Evolutionary conservation across 73 alveolate species (phyloP).

Genomic region (Durusdinium trenchii): DNA sequence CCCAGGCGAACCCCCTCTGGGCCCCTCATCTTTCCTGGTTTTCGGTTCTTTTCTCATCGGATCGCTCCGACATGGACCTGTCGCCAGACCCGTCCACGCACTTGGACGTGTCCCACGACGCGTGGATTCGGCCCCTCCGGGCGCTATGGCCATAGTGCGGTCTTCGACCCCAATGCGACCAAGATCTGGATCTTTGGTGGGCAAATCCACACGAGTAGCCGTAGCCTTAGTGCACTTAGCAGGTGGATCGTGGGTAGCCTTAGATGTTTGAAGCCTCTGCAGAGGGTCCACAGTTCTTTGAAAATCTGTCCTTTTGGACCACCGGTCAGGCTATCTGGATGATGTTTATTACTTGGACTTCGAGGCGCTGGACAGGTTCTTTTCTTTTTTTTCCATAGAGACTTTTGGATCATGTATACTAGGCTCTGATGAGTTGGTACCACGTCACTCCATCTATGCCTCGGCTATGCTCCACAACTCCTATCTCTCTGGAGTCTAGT

Average conservation of each 20-base stretch:
- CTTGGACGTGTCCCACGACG: background rate
- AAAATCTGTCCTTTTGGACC: background rate
- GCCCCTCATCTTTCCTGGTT: too few species aligned
- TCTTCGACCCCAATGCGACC: background rate
- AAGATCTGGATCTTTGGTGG: slow-evolving; percentile 7
- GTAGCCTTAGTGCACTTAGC: background rate
- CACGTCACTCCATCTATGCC: too few species aligned
- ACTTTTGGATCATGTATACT: too few species aligned
- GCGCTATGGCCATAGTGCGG: background rate
- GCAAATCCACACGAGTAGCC: background rate
- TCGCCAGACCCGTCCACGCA: background rate
- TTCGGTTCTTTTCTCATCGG: too few species aligned
- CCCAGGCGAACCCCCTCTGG: background rate
- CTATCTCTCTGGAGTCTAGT: too few species aligned
- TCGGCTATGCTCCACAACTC: too few species aligned
- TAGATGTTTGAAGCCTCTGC: background rate
- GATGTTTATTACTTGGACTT: background rate
- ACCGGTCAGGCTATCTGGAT: background rate
- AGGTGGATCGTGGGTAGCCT: background rate
- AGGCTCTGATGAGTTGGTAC: too few species aligned
- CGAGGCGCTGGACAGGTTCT: too few species aligned
- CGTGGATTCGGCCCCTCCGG: background rate
- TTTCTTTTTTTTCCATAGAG: too few species aligned
- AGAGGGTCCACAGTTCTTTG: too few species aligned
- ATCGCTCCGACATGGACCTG: too few species aligned